A percentile compares a stretch with the other conserved stretches of the same genome.
Evolutionary conservation across 352 stramenopile species (phyloP).

Genomic region (Globisporangium takayamanum): DNA sequence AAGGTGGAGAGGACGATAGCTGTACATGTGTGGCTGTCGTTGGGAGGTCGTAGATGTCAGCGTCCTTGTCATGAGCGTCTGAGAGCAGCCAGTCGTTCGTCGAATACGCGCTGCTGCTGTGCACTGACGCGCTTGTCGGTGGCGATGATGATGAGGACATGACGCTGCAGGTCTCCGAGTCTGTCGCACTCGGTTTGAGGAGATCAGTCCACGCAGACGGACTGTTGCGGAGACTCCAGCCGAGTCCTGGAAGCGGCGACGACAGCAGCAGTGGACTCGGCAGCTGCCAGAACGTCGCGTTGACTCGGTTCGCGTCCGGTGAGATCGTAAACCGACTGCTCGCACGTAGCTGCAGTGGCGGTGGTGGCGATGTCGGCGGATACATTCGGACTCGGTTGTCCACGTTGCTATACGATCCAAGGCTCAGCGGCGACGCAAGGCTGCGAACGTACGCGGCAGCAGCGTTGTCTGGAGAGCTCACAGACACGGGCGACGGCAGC

Average conservation of each 20-base stretch:
- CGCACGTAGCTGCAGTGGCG: too few species aligned
- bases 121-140: neutral
- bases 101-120: neutral
- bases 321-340: too few species aligned
- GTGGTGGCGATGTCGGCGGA: too few species aligned
- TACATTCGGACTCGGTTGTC: too few species aligned
- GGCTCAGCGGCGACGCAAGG: neutral
- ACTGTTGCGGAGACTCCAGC: constrained; percentile 14
- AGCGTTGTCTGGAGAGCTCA: constrained; percentile 23
- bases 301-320: too few species aligned
- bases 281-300: too few species aligned
- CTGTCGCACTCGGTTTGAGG: neutral
- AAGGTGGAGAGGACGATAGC: neutral
- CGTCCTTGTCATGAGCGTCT: too few species aligned
- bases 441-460: neutral
- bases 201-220: constrained; percentile 7
- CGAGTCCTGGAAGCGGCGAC: neutral
- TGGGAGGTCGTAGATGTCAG: too few species aligned
- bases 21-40: neutral
- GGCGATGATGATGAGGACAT: too few species aligned
- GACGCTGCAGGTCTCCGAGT: neutral
- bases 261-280: neutral
- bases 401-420: too few species aligned
- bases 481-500: constrained; percentile 28
- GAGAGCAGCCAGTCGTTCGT: too few species aligned